phyloP scores from a whole-genome alignment of 495 filamentous ascomycete genomes.

The Neurospora sp. region DNA sequence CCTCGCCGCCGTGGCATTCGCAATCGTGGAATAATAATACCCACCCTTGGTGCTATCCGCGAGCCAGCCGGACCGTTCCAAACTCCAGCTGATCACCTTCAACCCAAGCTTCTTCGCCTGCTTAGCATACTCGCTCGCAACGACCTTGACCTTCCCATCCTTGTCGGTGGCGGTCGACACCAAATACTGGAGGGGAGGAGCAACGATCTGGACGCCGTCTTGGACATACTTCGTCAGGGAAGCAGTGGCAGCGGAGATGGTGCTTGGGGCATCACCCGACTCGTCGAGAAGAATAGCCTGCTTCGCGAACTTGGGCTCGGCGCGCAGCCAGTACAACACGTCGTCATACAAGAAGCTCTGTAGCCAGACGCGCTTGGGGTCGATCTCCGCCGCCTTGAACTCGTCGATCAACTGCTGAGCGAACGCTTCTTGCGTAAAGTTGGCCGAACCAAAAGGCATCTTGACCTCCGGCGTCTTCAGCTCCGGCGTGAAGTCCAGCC shows the following conservation, averaged over 20 bases:
- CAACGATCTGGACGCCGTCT: slow-evolving; percentile 33
- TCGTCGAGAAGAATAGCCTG: slow-evolving; percentile 52
- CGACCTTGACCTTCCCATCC: slow-evolving; percentile 29
- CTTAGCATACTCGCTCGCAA: slow-evolving; percentile 33
- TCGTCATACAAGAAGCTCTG: slow-evolving; percentile 53
- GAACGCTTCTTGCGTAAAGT: slow-evolving; percentile 48
- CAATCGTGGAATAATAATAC: slow-evolving; percentile 48
- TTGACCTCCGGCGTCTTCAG: slow-evolving; percentile 48
- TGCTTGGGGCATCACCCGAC: slow-evolving; percentile 35
- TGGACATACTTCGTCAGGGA: slow-evolving; percentile 35
- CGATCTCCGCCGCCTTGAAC: slow-evolving; percentile 42
- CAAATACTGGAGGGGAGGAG: slow-evolving; percentile 33
- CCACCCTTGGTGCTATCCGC: slow-evolving; percentile 31
- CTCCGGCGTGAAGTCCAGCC: slow-evolving; percentile 50
- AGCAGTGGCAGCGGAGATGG: slow-evolving; percentile 37
- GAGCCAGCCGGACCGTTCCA: slow-evolving; percentile 49
- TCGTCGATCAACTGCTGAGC: slow-evolving; percentile 50
- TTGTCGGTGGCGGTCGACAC: slow-evolving; percentile 21
- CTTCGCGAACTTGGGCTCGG: slow-evolving; percentile 44
- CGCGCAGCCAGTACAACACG: slow-evolving; percentile 50
- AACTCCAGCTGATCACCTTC: slow-evolving; percentile 51
- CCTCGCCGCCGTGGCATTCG: slow-evolving; percentile 34
- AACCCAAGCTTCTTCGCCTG: slow-evolving; percentile 43
- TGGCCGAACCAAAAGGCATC: slow-evolving; percentile 44
- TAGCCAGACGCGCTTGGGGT: slow-evolving; percentile 45